A percentile compares a stretch with the other conserved stretches of the same genome.
These are phyloP conservation scores for Ophiostoma sp. DNA, from an alignment of 2,329 filamentous ascomycete genomes.

Conservation along the genomic window DNA sequence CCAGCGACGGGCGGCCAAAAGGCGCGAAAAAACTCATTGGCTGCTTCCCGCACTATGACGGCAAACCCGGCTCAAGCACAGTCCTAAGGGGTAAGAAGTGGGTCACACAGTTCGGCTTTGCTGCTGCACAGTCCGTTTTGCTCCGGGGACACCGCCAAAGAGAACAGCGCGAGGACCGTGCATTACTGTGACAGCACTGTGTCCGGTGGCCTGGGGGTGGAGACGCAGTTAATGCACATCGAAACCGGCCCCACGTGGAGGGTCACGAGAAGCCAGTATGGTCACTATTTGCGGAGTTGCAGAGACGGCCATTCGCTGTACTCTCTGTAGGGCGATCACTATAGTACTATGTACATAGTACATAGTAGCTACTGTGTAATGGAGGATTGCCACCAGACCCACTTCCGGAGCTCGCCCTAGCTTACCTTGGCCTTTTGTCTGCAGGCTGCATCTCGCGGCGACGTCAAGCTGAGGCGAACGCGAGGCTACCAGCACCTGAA, in stretches of 20 bases:
- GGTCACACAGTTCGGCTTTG: slow-evolving; percentile 16
- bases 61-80: slow-evolving; percentile 23
- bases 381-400: background rate
- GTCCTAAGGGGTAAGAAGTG: slow-evolving; percentile 19
- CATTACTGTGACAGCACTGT: slow-evolving; percentile 21
- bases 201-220: background rate
- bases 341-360: no score
- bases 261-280: background rate
- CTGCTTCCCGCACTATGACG: slow-evolving; percentile 22
- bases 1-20: slow-evolving; percentile 16
- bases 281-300: background rate
- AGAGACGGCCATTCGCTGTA: slow-evolving; percentile 8
- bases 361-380: no score
- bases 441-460: background rate
- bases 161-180: slow-evolving; percentile 9
- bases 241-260: background rate
- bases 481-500: background rate
- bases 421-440: slow-evolving; percentile 8
- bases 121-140: slow-evolving; percentile 19
- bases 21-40: slow-evolving; percentile 22
- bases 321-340: background rate
- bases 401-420: background rate
- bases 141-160: slow-evolving; percentile 14
- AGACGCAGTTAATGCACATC: background rate
- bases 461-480: background rate